Evolutionary conservation across 164 flowering plant genomes (phyloP).

Genomic region (Akebia trifoliata): DNA sequence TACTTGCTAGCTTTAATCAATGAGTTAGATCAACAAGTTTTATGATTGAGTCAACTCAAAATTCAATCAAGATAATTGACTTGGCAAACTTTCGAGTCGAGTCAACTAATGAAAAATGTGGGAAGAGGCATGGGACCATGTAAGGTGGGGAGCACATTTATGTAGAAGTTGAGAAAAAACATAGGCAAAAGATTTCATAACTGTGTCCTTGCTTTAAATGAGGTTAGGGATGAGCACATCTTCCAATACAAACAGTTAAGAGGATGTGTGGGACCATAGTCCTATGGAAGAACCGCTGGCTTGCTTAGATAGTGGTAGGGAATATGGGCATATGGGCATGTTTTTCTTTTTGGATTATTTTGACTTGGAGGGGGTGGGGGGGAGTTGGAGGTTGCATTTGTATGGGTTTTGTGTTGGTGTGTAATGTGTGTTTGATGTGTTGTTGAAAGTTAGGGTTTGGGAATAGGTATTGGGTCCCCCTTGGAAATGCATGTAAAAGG

Average conservation of each 20-base stretch:
- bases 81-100: no score
- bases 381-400: neutral
- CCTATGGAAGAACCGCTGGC: constrained; percentile 25
- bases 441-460: constrained; percentile 20
- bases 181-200: constrained; percentile 26
- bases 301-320: constrained; percentile 44
- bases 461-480: constrained; percentile 23
- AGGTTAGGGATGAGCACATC: constrained; percentile 27
- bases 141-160: constrained; percentile 79
- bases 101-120: neutral
- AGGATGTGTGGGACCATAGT: constrained; percentile 35
- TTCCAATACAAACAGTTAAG: constrained; percentile 35
- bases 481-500: constrained; percentile 34
- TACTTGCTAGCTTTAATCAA: no score
- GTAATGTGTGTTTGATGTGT: constrained; percentile 12
- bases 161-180: constrained; percentile 40
- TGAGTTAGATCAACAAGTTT: no score
- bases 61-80: no score
- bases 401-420: constrained; percentile 8
- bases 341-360: constrained; percentile 5
- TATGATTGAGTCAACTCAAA: no score
- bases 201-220: constrained; percentile 21
- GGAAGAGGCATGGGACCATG: constrained; percentile 24
- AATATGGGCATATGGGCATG: constrained; percentile 10
- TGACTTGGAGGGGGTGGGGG: neutral